These are phyloP conservation scores for Clonostachys byssicola DNA, from an alignment of 2,329 filamentous ascomycete genomes.

Conservation along the genomic window DNA sequence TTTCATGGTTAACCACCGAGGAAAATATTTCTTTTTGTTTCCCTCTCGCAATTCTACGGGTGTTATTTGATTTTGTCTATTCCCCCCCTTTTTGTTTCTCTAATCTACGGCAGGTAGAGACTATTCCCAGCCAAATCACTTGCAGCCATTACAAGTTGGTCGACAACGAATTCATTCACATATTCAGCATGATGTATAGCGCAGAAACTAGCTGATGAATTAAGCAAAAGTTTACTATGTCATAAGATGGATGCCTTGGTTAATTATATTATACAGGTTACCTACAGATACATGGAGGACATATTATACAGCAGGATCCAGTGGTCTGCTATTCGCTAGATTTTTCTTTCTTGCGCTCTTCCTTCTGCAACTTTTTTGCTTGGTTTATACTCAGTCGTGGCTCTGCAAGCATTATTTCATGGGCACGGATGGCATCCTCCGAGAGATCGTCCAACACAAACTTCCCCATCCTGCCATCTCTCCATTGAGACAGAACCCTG, in stretches of 20 bases:
- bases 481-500: conserved; percentile 80
- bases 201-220: no score
- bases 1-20: not conserved
- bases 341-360: conserved; percentile 43
- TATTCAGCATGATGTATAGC: not conserved
- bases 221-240: not conserved
- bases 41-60: not conserved
- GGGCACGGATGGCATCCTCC: conserved; percentile 47
- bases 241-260: not conserved
- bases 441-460: conserved; percentile 78
- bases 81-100: not conserved
- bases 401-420: conserved; percentile 41
- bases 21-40: not conserved
- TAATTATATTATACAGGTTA: no score
- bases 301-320: no score
- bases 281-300: no score
- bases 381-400: conserved; percentile 60
- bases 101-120: not conserved
- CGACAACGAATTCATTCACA: not conserved
- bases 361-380: conserved; percentile 63
- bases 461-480: conserved; percentile 67
- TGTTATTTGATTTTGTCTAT: not conserved
- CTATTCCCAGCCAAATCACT: no score
- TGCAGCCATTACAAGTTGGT: not conserved
- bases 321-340: conserved; percentile 10